Conservation (phyloP, 2,329 filamentous ascomycete species). For the Reticulascus tulasneorum region DNA sequence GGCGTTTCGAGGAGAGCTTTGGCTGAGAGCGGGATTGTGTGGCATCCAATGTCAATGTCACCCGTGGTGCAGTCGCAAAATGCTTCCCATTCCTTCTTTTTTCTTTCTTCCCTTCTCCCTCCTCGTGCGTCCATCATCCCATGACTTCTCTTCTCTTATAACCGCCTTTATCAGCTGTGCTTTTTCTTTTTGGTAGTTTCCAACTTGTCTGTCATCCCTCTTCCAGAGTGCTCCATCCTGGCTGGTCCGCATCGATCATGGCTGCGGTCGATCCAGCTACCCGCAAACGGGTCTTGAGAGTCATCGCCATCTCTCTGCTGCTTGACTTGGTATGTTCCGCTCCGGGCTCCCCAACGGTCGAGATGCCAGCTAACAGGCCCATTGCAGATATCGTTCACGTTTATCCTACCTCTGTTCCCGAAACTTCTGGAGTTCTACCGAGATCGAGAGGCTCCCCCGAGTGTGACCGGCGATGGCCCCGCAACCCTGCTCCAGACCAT, state of each 20-base stretch:
- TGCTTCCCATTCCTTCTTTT: constrained; percentile 4
- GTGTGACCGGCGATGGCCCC: constrained; percentile 38
- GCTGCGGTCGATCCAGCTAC: constrained; percentile 43
- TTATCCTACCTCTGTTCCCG: constrained; percentile 94
- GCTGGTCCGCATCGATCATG: constrained; percentile 30
- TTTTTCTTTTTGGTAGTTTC: no score
- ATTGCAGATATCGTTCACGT: constrained; percentile 88
- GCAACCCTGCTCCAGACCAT: constrained; percentile 73
- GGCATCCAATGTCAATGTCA: no score
- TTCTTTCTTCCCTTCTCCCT: background rate
- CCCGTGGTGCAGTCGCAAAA: no score
- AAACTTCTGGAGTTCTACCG: constrained; percentile 96
- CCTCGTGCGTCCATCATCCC: background rate
- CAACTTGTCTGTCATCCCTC: no score
- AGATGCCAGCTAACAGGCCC: constrained; percentile 5
- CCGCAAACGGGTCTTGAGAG: constrained; percentile 78
- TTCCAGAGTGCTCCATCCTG: no score
- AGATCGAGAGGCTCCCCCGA: constrained; percentile 65
- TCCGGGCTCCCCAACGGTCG: background rate
- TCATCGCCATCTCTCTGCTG: constrained; percentile 84
- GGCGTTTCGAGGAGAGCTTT: no score
- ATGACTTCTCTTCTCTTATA: no score
- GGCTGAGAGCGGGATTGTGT: no score
- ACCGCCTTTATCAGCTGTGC: no score
- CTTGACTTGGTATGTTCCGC: constrained; percentile 80